Evolutionary conservation across 768 basidiomycete species (phyloP), one percentile per base, ranked within the genome.

Genomic region (Favolaschia claudopus): DNA sequence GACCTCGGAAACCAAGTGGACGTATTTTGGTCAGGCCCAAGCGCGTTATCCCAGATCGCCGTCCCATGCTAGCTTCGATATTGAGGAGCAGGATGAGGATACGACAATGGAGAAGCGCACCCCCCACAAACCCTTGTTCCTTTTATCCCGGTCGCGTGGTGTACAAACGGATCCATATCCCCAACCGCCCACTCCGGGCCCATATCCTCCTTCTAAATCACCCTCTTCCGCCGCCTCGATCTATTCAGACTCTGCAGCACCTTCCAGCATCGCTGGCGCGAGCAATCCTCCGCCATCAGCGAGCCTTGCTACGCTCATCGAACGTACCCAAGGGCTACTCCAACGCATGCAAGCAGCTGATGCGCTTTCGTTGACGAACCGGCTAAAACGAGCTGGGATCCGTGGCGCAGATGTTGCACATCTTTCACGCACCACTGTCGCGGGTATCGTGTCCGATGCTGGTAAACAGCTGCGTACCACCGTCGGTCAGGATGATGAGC

Each of bases 361-460:
- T 65, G 89, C 96, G 2, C 80, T 89, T 20, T 95, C 93, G 2
- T 79, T 99, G 37, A 93, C 93, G 29, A 92, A 91, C 62, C 88
- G 97, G 25, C 79, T 99, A 25, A 96, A 93, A 74, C 89, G 95
- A 54, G 96, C 98, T 65, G 87, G 95, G 67, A 81, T 99, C 19
- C 85, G 85, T 57, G 90, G 89, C 22, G 91, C 93, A 9, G 95
- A 97, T 64, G 83, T 98, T 28, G 85, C 87, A 28, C 91, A 97
- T 70, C 81, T 99, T 17, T 96, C 95, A 0, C 87, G 89, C 40
- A 85, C 84, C 24, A 97, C 95, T 0, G 81, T 99, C 57, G 83
- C 84, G 55, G 82, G 82, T 47, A 86, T 99, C 46, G 68, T 94
- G 14, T 74, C 81, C 24, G 96, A 99, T 48, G 79, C 96, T n/a